These are phyloP conservation scores for Crithidia sp. DNA, from an alignment of 208 protist species.

Conservation along the genomic window DNA sequence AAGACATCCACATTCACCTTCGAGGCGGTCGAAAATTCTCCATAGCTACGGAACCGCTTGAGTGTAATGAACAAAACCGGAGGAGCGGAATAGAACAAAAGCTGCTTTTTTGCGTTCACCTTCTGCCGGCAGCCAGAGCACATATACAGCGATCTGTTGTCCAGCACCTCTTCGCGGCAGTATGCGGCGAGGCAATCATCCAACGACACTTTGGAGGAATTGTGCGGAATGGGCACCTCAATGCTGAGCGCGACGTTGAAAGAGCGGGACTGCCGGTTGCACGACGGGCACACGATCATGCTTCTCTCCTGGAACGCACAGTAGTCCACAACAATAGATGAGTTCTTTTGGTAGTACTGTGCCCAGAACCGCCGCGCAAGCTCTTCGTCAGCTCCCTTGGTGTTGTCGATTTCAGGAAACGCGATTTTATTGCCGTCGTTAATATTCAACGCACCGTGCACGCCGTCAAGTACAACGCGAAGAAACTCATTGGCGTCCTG, in stretches of 20 bases:
- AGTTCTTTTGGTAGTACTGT: slow-evolving; percentile 87
- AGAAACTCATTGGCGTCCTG: slow-evolving; percentile 95
- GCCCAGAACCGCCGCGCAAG: slow-evolving; percentile 80
- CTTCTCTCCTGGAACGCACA: slow-evolving; percentile 87
- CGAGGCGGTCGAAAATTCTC: slow-evolving; percentile 77
- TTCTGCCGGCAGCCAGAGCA: slow-evolving; percentile 69
- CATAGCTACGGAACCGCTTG: slow-evolving; percentile 79
- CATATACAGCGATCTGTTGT: slow-evolving; percentile 66
- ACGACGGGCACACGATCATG: slow-evolving; percentile 68
- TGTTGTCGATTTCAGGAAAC: slow-evolving; percentile 74
- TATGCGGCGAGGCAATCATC: slow-evolving; percentile 84
- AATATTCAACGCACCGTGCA: slow-evolving; percentile 93
- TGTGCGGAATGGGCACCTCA: slow-evolving; percentile 71
- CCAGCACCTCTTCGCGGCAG: slow-evolving; percentile 76
- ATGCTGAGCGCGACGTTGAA: slow-evolving; percentile 59
- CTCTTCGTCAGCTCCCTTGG: slow-evolving; percentile 63
- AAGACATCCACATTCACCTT: slow-evolving; percentile 67
- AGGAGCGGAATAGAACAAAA: slow-evolving; percentile 77
- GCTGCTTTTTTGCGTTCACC: slow-evolving; percentile 78
- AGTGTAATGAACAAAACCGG: slow-evolving; percentile 85
- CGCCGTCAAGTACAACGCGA: slow-evolving; percentile 84
- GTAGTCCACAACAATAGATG: slow-evolving; percentile 92
- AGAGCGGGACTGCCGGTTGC: slow-evolving; percentile 68
- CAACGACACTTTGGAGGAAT: slow-evolving; percentile 36
- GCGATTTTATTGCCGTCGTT: slow-evolving; percentile 33